Evolutionary conservation across 2,329 filamentous ascomycete genomes (phyloP).

Genomic region (Pseudogymnoascus sp.): DNA sequence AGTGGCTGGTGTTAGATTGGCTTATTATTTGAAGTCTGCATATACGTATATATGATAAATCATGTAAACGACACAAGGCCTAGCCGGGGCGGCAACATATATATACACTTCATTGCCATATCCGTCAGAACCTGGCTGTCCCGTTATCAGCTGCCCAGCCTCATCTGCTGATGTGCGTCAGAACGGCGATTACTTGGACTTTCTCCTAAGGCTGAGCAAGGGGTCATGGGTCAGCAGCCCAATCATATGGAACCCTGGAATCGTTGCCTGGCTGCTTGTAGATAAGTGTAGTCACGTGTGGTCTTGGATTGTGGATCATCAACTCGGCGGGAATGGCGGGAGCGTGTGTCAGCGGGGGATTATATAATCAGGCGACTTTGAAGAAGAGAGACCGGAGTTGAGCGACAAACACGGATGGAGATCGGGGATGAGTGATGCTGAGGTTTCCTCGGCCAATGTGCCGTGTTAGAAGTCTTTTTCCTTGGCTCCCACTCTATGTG

Average conservation of each 20-base stretch:
- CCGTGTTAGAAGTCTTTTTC: neutral
- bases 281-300: neutral
- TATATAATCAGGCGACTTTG: neutral
- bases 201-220: neutral
- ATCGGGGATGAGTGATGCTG: neutral
- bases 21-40: neutral
- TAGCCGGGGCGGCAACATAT: neutral
- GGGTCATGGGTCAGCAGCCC: slow-evolving; percentile 1
- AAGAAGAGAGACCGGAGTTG: neutral
- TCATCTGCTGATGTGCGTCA: neutral
- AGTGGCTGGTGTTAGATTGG: neutral
- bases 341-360: neutral
- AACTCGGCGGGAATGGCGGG: neutral
- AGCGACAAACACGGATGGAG: neutral
- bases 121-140: neutral
- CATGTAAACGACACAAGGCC: neutral
- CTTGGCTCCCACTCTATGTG: neutral
- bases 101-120: neutral
- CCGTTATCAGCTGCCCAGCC: slow-evolving; percentile 4
- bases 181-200: neutral
- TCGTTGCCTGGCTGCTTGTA: neutral
- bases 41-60: neutral
- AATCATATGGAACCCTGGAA: neutral
- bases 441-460: neutral
- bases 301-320: neutral